Evolutionary conservation across 306 rosid genomes (phyloP).

Genomic region (Canavalia ensiformis): DNA sequence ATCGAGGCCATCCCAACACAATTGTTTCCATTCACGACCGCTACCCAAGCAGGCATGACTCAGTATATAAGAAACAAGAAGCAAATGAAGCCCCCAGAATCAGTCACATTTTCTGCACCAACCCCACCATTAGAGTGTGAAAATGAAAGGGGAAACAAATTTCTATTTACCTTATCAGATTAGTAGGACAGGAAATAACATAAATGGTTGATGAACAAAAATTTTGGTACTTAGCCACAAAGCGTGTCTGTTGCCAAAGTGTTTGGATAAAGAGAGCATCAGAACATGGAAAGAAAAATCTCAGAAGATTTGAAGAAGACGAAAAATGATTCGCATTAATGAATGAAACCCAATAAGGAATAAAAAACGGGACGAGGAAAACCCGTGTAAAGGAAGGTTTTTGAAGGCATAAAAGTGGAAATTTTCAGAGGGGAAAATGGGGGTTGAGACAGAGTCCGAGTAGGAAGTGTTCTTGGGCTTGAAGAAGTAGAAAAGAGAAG

Average conservation of each 20-base stretch:
- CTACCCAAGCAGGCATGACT: too few relatives aligned
- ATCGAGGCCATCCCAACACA: too few relatives aligned
- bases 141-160: background rate
- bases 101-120: background rate
- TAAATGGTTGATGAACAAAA: background rate
- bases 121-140: background rate
- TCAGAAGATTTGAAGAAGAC: background rate
- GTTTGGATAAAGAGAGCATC: too few relatives aligned
- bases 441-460: slow-evolving; percentile 18
- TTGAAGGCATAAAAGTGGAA: slow-evolving; percentile 45
- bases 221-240: background rate
- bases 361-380: background rate
- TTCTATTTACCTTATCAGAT: background rate
- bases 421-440: slow-evolving; percentile 24
- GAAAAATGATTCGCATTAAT: background rate
- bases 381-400: background rate
- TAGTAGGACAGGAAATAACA: background rate
- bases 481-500: background rate
- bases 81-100: slow-evolving; percentile 32
- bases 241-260: too few relatives aligned
- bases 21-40: too few relatives aligned
- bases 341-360: background rate
- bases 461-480: background rate
- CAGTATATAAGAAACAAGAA: slow-evolving; percentile 57
- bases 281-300: background rate